Evolutionary conservation across 257 asterid species (phyloP).

Genomic region (Scutellaria minor): DNA sequence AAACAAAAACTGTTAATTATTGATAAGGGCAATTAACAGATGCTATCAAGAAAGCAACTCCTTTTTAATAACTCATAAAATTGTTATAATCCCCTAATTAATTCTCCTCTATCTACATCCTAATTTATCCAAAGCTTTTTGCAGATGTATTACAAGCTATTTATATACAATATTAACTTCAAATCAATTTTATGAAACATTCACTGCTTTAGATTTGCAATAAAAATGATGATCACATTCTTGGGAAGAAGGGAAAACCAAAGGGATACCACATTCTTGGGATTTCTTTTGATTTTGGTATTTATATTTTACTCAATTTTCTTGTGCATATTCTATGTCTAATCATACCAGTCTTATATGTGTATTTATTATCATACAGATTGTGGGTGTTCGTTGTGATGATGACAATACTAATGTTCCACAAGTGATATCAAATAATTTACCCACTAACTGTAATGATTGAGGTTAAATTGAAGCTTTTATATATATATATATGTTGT

Average conservation of each 20-base stretch:
- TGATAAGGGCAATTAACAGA: no score
- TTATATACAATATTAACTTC: no score
- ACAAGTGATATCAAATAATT: background rate
- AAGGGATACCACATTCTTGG: background rate
- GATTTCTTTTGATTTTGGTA: constrained; percentile 19
- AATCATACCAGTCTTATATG: background rate
- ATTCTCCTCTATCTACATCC: no score
- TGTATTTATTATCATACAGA: background rate
- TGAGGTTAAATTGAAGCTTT: background rate
- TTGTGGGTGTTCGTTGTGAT: constrained; percentile 14
- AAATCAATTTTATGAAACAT: no score
- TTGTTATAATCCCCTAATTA: no score
- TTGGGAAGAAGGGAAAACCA: background rate
- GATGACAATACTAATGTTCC: constrained; percentile 4
- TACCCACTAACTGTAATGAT: background rate
- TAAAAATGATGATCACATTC: no score
- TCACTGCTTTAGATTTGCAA: no score
- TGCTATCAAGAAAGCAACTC: no score
- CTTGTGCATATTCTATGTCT: background rate
- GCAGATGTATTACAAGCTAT: no score
- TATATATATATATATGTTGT: background rate
- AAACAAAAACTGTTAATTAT: no score
- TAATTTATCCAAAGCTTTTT: no score
- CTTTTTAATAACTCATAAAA: no score
- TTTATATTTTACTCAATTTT: background rate